Evolutionary conservation across 2,329 filamentous ascomycete species (phyloP).

Genomic region (Alternaria burnsii): DNA sequence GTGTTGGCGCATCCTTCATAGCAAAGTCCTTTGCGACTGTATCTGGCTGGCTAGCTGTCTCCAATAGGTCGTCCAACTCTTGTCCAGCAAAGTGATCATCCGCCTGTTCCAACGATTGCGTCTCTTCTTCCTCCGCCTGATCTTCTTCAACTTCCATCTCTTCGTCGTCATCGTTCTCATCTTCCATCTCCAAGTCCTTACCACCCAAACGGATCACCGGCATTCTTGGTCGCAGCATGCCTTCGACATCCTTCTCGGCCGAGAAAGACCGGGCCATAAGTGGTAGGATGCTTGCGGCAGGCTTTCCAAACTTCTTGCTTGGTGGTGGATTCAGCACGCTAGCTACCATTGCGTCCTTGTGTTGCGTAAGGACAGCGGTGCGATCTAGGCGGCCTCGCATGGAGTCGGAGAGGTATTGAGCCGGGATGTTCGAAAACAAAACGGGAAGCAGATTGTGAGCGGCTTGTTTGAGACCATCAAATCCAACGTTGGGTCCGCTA

Average conservation of each 20-base stretch:
- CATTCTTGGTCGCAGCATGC: slow-evolving; percentile 66
- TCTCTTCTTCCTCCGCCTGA: slow-evolving; percentile 58
- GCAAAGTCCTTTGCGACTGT: slow-evolving; percentile 22
- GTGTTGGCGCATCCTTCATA: slow-evolving; percentile 22
- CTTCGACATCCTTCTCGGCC: slow-evolving; percentile 72
- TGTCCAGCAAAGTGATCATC: slow-evolving; percentile 59
- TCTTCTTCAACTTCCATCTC: slow-evolving; percentile 27
- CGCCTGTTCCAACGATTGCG: slow-evolving; percentile 2
- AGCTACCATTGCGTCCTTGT: slow-evolving; percentile 77
- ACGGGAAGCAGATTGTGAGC: slow-evolving; percentile 70
- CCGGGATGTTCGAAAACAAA: slow-evolving; percentile 70
- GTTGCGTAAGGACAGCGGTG: slow-evolving; percentile 75
- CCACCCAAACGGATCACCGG: slow-evolving; percentile 50
- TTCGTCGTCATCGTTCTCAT: slow-evolving; percentile 34
- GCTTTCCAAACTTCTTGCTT: slow-evolving; percentile 66
- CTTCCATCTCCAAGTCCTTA: slow-evolving; percentile 31
- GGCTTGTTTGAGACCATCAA: slow-evolving; percentile 61
- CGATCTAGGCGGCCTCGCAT: slow-evolving; percentile 80
- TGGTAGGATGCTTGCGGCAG: slow-evolving; percentile 78
- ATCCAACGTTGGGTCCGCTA: slow-evolving; percentile 44
- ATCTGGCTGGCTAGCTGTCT: slow-evolving; percentile 25
- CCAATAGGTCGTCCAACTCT: slow-evolving; percentile 36
- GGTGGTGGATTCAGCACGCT: slow-evolving; percentile 81
- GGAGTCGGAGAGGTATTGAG: slow-evolving; percentile 72
- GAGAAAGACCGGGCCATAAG: slow-evolving; percentile 75